Percentiles rank a stretch among this genome's conserved stretches.
Conservation (phyloP, 768 basidiomycete species). For the Saitozyma podzolica region DNA sequence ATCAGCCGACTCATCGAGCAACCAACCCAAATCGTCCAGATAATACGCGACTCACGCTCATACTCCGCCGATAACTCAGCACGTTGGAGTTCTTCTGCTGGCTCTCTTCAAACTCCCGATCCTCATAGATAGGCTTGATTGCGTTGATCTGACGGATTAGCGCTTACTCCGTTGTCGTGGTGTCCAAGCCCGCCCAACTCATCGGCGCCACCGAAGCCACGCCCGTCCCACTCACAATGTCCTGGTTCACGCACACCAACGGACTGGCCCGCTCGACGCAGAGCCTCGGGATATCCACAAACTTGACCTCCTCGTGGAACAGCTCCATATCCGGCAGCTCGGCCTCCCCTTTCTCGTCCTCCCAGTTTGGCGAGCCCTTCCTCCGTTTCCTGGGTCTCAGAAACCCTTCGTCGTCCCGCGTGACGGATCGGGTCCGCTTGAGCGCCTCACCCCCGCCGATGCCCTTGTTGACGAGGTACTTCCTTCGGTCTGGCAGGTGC, state of each 20-base stretch:
- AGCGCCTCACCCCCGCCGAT: not conserved
- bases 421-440: no score
- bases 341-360: not conserved
- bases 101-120: slow-evolving; percentile 45
- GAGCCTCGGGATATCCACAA: slow-evolving; percentile 41
- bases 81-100: slow-evolving; percentile 50
- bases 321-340: slow-evolving; percentile 33
- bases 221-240: slow-evolving; percentile 40
- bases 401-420: no score
- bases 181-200: no score
- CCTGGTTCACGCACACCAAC: slow-evolving; percentile 48
- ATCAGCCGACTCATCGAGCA: slow-evolving; percentile 6
- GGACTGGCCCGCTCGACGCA: slow-evolving; percentile 44
- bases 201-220: no score
- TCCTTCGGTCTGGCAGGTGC: slow-evolving; percentile 9
- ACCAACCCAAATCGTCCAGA: not conserved
- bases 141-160: slow-evolving; percentile 40
- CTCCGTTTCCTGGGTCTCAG: not conserved
- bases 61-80: slow-evolving; percentile 48
- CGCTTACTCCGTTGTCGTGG: not conserved
- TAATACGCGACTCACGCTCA: slow-evolving; percentile 44
- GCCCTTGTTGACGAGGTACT: slow-evolving; percentile 13
- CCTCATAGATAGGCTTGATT: slow-evolving; percentile 48
- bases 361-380: slow-evolving; percentile 4
- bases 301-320: slow-evolving; percentile 27